phyloP scores from a whole-genome alignment of 163 green algal species.

The Coccomyxa subellipsoidea region DNA sequence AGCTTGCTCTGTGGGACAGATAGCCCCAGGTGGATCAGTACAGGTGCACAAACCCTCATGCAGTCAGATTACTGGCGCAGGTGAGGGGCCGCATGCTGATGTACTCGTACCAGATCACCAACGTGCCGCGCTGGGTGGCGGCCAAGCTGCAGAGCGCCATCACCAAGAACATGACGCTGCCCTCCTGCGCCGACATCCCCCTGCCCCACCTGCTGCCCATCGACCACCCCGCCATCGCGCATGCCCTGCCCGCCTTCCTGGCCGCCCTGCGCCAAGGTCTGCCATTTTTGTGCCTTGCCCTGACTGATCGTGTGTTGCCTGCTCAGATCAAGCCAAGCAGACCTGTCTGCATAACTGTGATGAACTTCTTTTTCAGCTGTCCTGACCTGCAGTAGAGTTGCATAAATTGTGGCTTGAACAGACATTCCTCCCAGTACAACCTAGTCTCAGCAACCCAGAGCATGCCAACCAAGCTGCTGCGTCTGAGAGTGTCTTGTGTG shows the following conservation, averaged over 20 bases:
- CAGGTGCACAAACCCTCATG: no score
- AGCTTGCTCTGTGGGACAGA: no score
- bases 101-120: constrained; percentile 37
- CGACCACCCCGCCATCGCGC: not conserved
- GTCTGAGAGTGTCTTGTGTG: not conserved
- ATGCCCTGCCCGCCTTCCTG: constrained; percentile 11
- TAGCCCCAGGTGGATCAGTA: no score
- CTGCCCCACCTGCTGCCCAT: constrained; percentile 25
- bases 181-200: constrained; percentile 35
- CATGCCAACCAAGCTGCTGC: no score
- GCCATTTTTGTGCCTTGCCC: no score
- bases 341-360: no score
- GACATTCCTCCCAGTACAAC: not conserved
- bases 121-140: constrained; percentile 47
- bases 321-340: no score
- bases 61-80: constrained; percentile 17
- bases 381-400: no score
- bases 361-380: no score
- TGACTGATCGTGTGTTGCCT: no score
- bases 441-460: not conserved
- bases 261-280: not conserved
- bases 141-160: constrained; percentile 41
- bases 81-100: constrained; percentile 50
- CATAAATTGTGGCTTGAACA: no score
- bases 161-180: constrained; percentile 55